Base-by-base conservation (phyloP, 352 stramenopile genomes). In the Pythium aquatile region DNA sequence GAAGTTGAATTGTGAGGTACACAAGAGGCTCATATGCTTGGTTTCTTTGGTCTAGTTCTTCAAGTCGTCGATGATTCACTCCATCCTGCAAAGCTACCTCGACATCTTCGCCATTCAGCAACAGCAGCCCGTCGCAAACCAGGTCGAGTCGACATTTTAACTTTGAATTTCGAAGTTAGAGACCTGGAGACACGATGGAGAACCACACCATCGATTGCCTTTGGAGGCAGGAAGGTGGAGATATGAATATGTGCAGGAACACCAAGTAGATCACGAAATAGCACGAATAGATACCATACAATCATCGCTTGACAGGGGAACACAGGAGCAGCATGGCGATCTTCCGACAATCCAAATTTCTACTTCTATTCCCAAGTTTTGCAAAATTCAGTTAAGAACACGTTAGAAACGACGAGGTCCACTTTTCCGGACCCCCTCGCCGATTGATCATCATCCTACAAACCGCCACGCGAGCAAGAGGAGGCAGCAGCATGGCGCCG, bases 401-500 rank as follows among this genome's bases (percentile, higher is more conserved):
- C 6, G 44, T 51, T 51, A 51, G n/a, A 29, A 51, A 51, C 44
- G 1, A 29, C 29, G 17, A 51, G 44, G 44, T 51, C 44, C 44
- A 51, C 39, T 51, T 51, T 48, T 51, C n/a, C 44, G 16, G 44
- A 51, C 44, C 44, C 44, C 44, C 44, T 51, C n/a, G 44, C 39
- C 13, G 17, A 24, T 51, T 51, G 44, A 51, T 16, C 44, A 51
- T 7, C 44, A 51, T 14, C n/a, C 39, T 4, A 2, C 29, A 53
- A 66, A 66, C 57, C 59, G 53, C 48, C 53, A 67, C 32, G 46
- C 40, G 52, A 17, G 39, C 39, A 52, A 24, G 20, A 24, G 33
- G 48, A 65, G 24, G 58, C 32, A 59, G n/a, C 57, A 51, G 24
- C 49, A 91, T 92, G 83, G 81, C 81, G 73, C 83, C 78, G 39